phyloP scores from a whole-genome alignment of 805 yeast species.

The Saturnispora hagleri region DNA sequence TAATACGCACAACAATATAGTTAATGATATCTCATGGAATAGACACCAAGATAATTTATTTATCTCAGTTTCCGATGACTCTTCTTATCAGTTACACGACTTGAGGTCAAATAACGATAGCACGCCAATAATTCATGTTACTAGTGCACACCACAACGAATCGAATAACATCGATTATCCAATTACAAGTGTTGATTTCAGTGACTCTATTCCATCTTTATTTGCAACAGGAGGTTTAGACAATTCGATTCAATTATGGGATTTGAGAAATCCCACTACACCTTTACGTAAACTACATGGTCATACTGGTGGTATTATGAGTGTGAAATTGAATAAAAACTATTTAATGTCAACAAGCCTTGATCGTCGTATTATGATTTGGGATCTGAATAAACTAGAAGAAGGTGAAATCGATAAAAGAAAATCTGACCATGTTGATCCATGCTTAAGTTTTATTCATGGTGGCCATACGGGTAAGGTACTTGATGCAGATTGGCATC shows the following conservation, averaged over 20 bases:
- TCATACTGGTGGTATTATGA: conserved; percentile 47
- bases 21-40: conserved; percentile 63
- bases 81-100: conserved; percentile 52
- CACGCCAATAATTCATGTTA: conserved; percentile 36
- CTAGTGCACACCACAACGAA: conserved; percentile 36
- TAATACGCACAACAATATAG: conserved; percentile 44
- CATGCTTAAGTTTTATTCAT: conserved; percentile 69
- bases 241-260: conserved; percentile 65
- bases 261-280: conserved; percentile 49
- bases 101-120: conserved; percentile 29
- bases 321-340: conserved; percentile 42
- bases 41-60: conserved; percentile 35
- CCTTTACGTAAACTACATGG: conserved; percentile 63
- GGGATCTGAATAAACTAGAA: conserved; percentile 61
- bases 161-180: conserved; percentile 8
- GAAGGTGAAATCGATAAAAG: conserved; percentile 51
- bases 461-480: conserved; percentile 78
- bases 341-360: conserved; percentile 46
- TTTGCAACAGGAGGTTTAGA: conserved; percentile 77
- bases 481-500: conserved; percentile 61
- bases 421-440: conserved; percentile 51
- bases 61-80: conserved; percentile 68
- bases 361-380: conserved; percentile 62
- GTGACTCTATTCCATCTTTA: conserved; percentile 43
- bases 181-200: conserved; percentile 60